These are phyloP conservation scores for Cutaneotrichosporon sp. DNA, from an alignment of 1,284 basidiomycete species.

Conservation along the genomic window DNA sequence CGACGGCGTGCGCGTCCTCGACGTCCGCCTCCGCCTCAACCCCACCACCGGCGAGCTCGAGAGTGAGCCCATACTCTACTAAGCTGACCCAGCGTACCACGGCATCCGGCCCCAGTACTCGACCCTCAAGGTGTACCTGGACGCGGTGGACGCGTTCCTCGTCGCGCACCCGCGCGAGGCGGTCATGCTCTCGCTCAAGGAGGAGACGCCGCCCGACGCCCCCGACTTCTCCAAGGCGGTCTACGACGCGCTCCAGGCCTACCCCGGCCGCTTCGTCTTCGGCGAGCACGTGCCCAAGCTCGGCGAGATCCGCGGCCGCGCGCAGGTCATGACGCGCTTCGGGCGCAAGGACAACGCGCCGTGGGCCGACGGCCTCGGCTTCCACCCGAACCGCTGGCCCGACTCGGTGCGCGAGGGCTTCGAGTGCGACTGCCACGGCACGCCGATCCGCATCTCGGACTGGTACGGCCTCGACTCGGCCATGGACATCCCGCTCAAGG, in stretches of 20 bases:
- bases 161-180: slow-evolving; percentile 66
- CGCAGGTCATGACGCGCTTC: slow-evolving; percentile 79
- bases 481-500: slow-evolving; percentile 75
- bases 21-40: slow-evolving; percentile 73
- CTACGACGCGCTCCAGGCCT: slow-evolving; percentile 61
- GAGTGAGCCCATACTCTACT: slow-evolving; percentile 30
- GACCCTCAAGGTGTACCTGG: slow-evolving; percentile 62
- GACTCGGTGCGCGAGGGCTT: slow-evolving; percentile 71
- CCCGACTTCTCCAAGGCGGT: slow-evolving; percentile 65
- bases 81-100: slow-evolving; percentile 64
- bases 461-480: slow-evolving; percentile 80
- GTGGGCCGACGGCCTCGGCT: slow-evolving; percentile 62
- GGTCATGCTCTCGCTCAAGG: slow-evolving; percentile 79
- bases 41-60: slow-evolving; percentile 54
- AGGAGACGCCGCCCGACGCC: slow-evolving; percentile 61
- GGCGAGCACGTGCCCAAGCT: slow-evolving; percentile 73
- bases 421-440: slow-evolving; percentile 62
- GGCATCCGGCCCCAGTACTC: slow-evolving; percentile 70
- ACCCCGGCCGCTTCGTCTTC: slow-evolving; percentile 70
- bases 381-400: slow-evolving; percentile 79
- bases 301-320: slow-evolving; percentile 78
- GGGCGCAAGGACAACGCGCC: slow-evolving; percentile 62
- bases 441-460: slow-evolving; percentile 71
- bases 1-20: slow-evolving; percentile 70
- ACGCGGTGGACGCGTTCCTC: slow-evolving; percentile 65